phyloP scores from a whole-genome alignment of 2,329 filamentous ascomycete genomes.

The Sphaerulina populicola region DNA sequence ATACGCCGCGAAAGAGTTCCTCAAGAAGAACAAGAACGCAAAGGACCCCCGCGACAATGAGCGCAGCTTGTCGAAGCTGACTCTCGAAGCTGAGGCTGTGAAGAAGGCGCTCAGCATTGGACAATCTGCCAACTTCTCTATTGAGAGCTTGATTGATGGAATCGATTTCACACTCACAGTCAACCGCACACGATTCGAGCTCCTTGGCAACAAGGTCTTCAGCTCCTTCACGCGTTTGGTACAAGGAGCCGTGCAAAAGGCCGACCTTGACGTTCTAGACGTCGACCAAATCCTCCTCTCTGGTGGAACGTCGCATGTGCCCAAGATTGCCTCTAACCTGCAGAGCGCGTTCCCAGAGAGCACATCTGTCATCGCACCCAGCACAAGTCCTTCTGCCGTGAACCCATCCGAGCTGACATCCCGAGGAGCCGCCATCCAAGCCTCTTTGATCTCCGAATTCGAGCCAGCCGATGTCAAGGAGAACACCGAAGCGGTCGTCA shows the following conservation, averaged over 20 bases:
- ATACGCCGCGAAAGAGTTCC: conserved; percentile 96
- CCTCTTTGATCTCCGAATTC: conserved; percentile 87
- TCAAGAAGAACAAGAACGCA: conserved; percentile 79
- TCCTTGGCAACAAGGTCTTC: conserved; percentile 77
- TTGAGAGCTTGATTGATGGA: conserved; percentile 82
- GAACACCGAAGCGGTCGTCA: conserved; percentile 90
- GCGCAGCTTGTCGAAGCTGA: conserved; percentile 80
- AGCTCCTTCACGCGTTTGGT: conserved; percentile 80
- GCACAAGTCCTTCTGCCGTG: conserved; percentile 67
- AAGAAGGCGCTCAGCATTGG: conserved; percentile 89
- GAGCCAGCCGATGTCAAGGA: conserved; percentile 90
- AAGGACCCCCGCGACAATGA: conserved; percentile 71
- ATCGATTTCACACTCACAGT: conserved; percentile 86
- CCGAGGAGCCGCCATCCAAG: conserved; percentile 89
- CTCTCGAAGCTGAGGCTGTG: conserved; percentile 78
- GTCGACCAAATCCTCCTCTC: conserved; percentile 90
- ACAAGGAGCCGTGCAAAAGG: conserved; percentile 80
- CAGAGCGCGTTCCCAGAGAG: conserved; percentile 69
- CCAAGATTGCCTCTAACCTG: conserved; percentile 79
- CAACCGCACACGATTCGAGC: conserved; percentile 89
- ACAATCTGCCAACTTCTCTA: conserved; percentile 79
- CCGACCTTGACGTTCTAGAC: conserved; percentile 81
- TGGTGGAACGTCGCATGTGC: conserved; percentile 86
- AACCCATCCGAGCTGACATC: conserved; percentile 89
- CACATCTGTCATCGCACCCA: conserved; percentile 72